phyloP scores from a whole-genome alignment of 1,284 basidiomycete genomes.

The Vanrija pseudolonga region DNA sequence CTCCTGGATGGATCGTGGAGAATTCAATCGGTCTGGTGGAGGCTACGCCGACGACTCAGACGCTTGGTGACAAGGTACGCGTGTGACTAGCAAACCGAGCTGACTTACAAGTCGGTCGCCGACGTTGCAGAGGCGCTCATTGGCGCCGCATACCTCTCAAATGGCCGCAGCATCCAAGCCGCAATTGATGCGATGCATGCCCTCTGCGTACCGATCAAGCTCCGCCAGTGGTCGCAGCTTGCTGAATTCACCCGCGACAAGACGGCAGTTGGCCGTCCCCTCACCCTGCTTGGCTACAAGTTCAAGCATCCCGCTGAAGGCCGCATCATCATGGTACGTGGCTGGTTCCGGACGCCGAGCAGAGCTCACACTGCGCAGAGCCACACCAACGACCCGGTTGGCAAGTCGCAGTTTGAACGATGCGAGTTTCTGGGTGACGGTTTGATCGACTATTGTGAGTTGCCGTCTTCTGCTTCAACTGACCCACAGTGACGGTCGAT shows the following conservation, averaged over 20 bases:
- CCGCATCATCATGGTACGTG: slow-evolving; percentile 20
- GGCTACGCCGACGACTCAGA: slow-evolving; percentile 4
- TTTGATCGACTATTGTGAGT: slow-evolving; percentile 27
- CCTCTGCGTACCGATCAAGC: slow-evolving; percentile 18
- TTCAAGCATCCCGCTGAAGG: slow-evolving; percentile 22
- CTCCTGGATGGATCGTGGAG: slow-evolving; percentile 28
- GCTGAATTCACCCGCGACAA: neutral
- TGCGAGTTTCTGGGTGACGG: slow-evolving; percentile 33
- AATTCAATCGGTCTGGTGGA: neutral
- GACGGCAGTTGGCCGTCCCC: neutral
- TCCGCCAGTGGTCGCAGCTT: slow-evolving; percentile 21
- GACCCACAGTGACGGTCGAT: slow-evolving; percentile 20
- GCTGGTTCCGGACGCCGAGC: neutral
- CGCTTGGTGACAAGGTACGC: slow-evolving; percentile 38
- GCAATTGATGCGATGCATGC: slow-evolving; percentile 25
- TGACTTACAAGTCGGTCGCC: slow-evolving; percentile 28
- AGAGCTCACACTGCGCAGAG: neutral
- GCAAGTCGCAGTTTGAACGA: slow-evolving; percentile 12
- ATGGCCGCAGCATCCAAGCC: slow-evolving; percentile 17
- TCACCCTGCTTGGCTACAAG: slow-evolving; percentile 25
- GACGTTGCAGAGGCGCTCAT: slow-evolving; percentile 41
- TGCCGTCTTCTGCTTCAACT: neutral
- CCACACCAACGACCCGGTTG: neutral
- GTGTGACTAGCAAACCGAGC: neutral
- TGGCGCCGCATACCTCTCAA: slow-evolving; percentile 34